Evolutionary conservation across 2,329 filamentous ascomycete genomes (phyloP).

Genomic region (Xylariaceae sp.): DNA sequence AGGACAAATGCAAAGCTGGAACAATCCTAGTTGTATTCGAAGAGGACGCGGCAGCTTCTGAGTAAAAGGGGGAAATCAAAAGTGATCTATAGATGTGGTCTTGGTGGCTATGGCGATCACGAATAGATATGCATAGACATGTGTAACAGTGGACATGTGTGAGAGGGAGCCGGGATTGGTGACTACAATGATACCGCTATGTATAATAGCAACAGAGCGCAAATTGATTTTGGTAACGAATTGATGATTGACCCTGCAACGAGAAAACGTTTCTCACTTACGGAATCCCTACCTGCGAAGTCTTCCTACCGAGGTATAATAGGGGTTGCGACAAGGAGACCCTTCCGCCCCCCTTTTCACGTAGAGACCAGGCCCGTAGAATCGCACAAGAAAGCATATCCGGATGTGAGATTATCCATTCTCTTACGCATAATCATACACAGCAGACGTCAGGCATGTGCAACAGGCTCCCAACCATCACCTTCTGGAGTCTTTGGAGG

Average conservation of each 20-base stretch:
- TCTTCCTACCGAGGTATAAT: no score
- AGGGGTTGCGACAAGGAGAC: no score
- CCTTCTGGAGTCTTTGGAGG: neutral
- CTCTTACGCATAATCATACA: neutral
- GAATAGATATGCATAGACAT: neutral
- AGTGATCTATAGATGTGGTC: neutral
- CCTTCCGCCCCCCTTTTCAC: no score
- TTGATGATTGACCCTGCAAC: no score
- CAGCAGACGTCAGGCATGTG: neutral
- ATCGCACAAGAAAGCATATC: neutral
- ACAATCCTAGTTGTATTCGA: conserved; percentile 71
- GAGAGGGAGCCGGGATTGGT: neutral
- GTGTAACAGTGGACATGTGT: neutral
- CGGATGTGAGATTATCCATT: neutral
- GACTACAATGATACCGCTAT: neutral
- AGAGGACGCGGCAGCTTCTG: conserved; percentile 34
- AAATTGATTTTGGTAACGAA: no score
- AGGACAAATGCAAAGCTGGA: conserved; percentile 75
- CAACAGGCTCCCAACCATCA: neutral
- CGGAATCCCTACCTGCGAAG: no score
- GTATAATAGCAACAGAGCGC: no score
- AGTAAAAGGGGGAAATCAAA: neutral
- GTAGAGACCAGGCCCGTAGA: no score
- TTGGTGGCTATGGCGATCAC: neutral
- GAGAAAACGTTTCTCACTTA: no score